Evolutionary conservation across 306 rosid genomes (phyloP).

Genomic region (Begonia fuchsioides): DNA sequence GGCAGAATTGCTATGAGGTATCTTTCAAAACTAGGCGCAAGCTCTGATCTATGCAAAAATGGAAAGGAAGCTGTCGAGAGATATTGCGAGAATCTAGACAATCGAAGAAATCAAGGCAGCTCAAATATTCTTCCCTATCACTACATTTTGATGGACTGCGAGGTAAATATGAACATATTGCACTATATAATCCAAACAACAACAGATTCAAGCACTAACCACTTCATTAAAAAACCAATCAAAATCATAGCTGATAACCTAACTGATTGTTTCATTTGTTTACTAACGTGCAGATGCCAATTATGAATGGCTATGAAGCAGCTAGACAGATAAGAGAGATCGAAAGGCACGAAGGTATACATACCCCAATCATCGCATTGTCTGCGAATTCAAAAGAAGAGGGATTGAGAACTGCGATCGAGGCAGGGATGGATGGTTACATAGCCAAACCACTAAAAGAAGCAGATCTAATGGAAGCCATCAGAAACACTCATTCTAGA

Average conservation of each 20-base stretch:
- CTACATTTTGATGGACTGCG: conserved; percentile 69
- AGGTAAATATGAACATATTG: conserved; percentile 21
- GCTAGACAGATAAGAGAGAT: conserved; percentile 34
- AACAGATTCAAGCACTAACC: background rate
- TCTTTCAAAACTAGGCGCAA: conserved; percentile 36
- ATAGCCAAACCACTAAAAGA: no score
- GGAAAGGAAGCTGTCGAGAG: conserved; percentile 38
- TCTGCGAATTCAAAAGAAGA: conserved; percentile 17
- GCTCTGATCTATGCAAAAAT: conserved; percentile 31
- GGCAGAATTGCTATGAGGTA: conserved; percentile 15
- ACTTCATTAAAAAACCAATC: background rate
- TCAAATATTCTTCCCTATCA: conserved; percentile 33
- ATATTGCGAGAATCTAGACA: conserved; percentile 21
- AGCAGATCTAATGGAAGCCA: conserved; percentile 48
- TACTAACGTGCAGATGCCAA: conserved; percentile 32
- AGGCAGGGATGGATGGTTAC: no score
- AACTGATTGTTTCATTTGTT: background rate
- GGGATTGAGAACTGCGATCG: no score
- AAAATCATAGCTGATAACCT: background rate
- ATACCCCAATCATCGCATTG: conserved; percentile 58
- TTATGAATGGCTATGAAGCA: conserved; percentile 56
- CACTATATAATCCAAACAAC: background rate
- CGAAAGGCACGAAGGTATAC: conserved; percentile 30
- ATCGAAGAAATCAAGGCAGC: conserved; percentile 6
- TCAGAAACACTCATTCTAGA: conserved; percentile 18